Percentiles rank a stretch among this genome's conserved stretches.
phyloP scores from a whole-genome alignment of 495 filamentous ascomycete genomes.

The Aspergillus mulundensis region DNA sequence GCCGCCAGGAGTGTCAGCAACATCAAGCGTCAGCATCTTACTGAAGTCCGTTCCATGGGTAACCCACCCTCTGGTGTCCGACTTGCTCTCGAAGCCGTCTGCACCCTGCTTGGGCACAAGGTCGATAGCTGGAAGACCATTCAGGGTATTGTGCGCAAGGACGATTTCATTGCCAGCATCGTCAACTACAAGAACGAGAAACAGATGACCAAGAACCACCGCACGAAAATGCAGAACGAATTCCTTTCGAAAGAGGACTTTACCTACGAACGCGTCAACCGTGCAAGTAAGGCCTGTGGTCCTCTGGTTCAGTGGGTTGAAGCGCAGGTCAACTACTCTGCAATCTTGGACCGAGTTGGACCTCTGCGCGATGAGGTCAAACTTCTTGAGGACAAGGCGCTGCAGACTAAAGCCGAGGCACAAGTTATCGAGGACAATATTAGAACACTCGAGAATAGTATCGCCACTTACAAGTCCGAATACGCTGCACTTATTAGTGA shows the following conservation, averaged over 20 bases:
- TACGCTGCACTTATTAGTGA: slow-evolving; percentile 95
- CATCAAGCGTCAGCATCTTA: slow-evolving; percentile 95
- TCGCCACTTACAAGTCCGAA: slow-evolving; percentile 93
- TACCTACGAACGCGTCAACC: slow-evolving; percentile 91
- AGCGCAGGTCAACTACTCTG: slow-evolving; percentile 95
- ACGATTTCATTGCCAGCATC: slow-evolving; percentile 98
- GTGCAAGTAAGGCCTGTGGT: slow-evolving; percentile 93
- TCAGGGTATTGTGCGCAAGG: slow-evolving; percentile 77
- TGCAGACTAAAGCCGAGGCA: slow-evolving; percentile 91
- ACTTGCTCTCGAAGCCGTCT: slow-evolving; percentile 91
- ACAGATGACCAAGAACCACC: slow-evolving; percentile 81
- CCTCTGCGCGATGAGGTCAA: slow-evolving; percentile 88
- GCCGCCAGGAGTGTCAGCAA: slow-evolving; percentile 94
- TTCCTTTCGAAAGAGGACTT: slow-evolving; percentile 91
- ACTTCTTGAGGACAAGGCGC: slow-evolving; percentile 78
- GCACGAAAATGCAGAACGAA: slow-evolving; percentile 86
- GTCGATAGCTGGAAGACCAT: slow-evolving; percentile 87
- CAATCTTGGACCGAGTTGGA: slow-evolving; percentile 91
- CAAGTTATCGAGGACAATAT: slow-evolving; percentile 89
- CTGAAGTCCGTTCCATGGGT: slow-evolving; percentile 94
- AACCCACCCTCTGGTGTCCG: slow-evolving; percentile 86
- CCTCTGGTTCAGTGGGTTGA: slow-evolving; percentile 96
- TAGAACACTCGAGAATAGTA: slow-evolving; percentile 76
- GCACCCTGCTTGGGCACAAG: slow-evolving; percentile 88
- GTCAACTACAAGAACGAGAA: slow-evolving; percentile 94